These are phyloP conservation scores for Verticillium longisporum DNA, from an alignment of 2,329 filamentous ascomycete species.

Conservation along the genomic window DNA sequence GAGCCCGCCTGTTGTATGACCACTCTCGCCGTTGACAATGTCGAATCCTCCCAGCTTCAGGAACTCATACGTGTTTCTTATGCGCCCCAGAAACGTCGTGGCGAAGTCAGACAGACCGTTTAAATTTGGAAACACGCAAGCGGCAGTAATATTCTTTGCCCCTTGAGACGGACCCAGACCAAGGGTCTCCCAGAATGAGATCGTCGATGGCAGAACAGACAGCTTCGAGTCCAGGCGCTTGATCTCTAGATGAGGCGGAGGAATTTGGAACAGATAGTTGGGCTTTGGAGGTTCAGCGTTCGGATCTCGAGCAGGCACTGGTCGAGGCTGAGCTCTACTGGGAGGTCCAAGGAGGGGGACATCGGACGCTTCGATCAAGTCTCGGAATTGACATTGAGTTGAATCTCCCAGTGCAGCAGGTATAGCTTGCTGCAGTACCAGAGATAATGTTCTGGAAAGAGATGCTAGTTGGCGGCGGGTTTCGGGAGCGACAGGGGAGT, in stretches of 20 bases:
- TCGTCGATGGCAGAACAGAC: conserved; percentile 66
- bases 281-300: conserved; percentile 39
- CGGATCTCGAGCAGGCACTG: conserved; percentile 31
- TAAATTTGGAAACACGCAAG: conserved; percentile 64
- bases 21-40: conserved; percentile 31
- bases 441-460: conserved; percentile 40
- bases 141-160: conserved; percentile 61
- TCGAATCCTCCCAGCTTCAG: conserved; percentile 64
- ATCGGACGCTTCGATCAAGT: conserved; percentile 14
- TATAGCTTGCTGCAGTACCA: conserved; percentile 36
- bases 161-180: conserved; percentile 67
- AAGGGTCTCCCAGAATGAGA: conserved; percentile 76
- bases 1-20: conserved; percentile 38
- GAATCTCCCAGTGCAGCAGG: conserved; percentile 34
- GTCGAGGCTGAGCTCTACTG: conserved; percentile 43
- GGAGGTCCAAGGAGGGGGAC: conserved; percentile 41
- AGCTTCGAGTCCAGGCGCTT: conserved; percentile 62
- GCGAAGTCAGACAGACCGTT: conserved; percentile 56
- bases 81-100: conserved; percentile 57
- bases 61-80: conserved; percentile 66
- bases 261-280: conserved; percentile 54
- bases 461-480: conserved; percentile 33
- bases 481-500: conserved; percentile 19
- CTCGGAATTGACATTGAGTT: conserved; percentile 8
- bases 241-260: conserved; percentile 64